Percentiles rank a stretch among this genome's conserved stretches.
These are phyloP conservation scores for Cucumis sativus DNA, from an alignment of 306 rosid genomes.

Conservation along the genomic window DNA sequence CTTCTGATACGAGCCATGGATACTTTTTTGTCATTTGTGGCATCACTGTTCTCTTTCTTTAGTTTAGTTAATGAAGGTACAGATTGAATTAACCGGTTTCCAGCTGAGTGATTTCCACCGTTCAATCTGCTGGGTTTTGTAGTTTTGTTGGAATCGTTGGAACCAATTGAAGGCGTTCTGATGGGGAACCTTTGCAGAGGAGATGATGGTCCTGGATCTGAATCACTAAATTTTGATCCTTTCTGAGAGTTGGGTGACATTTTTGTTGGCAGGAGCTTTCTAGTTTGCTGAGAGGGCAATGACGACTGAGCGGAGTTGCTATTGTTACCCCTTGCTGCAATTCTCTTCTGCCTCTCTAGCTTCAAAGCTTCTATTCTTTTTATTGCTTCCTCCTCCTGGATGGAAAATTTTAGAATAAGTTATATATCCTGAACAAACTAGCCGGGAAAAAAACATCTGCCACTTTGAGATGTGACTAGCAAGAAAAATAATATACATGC, in stretches of 20 bases:
- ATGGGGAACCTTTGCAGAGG: slow-evolving; percentile 57
- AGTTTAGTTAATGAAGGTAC: slow-evolving; percentile 64
- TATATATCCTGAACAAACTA: slow-evolving; percentile 5
- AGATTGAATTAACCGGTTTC: slow-evolving; percentile 51
- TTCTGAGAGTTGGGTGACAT: slow-evolving; percentile 54
- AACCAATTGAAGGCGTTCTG: slow-evolving; percentile 42
- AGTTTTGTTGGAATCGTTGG: slow-evolving; percentile 43
- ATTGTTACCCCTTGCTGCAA: slow-evolving; percentile 60
- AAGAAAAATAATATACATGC: neutral
- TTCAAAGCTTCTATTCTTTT: slow-evolving; percentile 81
- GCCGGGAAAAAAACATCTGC: neutral
- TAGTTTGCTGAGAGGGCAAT: slow-evolving; percentile 34
- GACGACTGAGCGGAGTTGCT: slow-evolving; percentile 32
- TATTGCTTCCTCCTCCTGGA: slow-evolving; percentile 64
- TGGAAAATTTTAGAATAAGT: slow-evolving; percentile 7
- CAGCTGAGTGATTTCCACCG: slow-evolving; percentile 38
- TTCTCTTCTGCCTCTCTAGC: slow-evolving; percentile 92
- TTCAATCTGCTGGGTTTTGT: slow-evolving; percentile 58
- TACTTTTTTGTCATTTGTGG: slow-evolving; percentile 47
- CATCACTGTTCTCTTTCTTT: slow-evolving; percentile 49
- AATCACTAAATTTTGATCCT: slow-evolving; percentile 86
- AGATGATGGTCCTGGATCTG: slow-evolving; percentile 73
- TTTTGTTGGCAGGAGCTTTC: slow-evolving; percentile 51
- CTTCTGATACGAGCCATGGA: slow-evolving; percentile 77
- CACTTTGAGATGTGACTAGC: neutral